These are phyloP conservation scores for Candida sanyiensis DNA, from an alignment of 805 yeast species.

Conservation along the genomic window DNA sequence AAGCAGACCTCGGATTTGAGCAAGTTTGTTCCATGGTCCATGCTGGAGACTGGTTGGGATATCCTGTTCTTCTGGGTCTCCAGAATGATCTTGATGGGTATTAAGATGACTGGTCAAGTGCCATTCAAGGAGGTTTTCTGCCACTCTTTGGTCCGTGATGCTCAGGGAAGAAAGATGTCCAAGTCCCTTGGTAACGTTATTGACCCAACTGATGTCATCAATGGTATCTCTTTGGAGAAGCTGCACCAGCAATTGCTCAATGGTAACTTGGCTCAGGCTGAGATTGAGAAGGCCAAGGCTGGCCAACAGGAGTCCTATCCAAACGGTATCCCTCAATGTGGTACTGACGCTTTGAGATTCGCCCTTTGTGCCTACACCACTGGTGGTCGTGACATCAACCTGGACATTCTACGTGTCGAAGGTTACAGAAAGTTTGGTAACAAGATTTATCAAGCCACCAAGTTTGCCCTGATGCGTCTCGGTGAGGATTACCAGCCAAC, in stretches of 20 bases:
- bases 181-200: constrained; percentile 95
- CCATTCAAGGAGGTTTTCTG: constrained; percentile 98
- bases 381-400: constrained; percentile 97
- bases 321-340: constrained; percentile 97
- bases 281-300: constrained; percentile 75
- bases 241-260: constrained; percentile 68
- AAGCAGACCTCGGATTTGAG: constrained; percentile 65
- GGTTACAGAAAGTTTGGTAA: constrained; percentile 99
- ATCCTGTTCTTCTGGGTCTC: constrained; percentile 98
- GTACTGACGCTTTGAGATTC: constrained; percentile 97
- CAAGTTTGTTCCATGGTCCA: constrained; percentile 80
- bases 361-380: constrained; percentile 98
- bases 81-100: constrained; percentile 88
- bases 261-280: constrained; percentile 89
- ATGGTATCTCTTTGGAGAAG: constrained; percentile 75
- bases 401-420: constrained; percentile 93
- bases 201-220: constrained; percentile 91
- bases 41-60: constrained; percentile 99
- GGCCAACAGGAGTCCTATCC: constrained; percentile 93
- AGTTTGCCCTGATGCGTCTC: constrained; percentile 87
- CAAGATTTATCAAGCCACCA: constrained; percentile 98
- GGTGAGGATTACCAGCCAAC: constrained; percentile 88
- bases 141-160: constrained; percentile 97
- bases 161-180: constrained; percentile 99
- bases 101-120: constrained; percentile 82